Percentiles rank a stretch among this genome's conserved stretches.
phyloP scores from a whole-genome alignment of 2,329 filamentous ascomycete genomes.

The Fonsecaea erecta region DNA sequence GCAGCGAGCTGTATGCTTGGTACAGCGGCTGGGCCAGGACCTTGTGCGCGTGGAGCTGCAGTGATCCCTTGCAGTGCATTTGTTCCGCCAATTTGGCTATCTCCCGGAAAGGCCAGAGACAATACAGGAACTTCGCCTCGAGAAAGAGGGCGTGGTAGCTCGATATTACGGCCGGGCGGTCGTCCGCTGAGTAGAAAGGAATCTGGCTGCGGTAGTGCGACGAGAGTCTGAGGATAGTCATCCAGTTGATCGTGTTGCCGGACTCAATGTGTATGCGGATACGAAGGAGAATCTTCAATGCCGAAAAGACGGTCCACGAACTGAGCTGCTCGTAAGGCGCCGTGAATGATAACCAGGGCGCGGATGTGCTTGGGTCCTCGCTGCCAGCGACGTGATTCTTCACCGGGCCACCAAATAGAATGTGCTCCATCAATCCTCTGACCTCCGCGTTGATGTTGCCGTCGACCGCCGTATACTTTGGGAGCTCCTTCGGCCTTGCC shows the following conservation, averaged over 20 bases:
- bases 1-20: conserved; percentile 13
- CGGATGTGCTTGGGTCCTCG: background rate
- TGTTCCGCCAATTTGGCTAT: background rate
- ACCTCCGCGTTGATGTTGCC: conserved; percentile 7
- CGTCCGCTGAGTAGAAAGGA: background rate
- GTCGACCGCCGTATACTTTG: background rate
- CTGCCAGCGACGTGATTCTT: background rate
- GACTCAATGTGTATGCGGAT: background rate
- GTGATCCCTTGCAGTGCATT: background rate
- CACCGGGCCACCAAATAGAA: background rate
- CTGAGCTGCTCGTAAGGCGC: background rate
- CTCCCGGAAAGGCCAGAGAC: background rate
- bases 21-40: conserved; percentile 1
- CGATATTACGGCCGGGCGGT: background rate
- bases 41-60: background rate
- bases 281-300: background rate
- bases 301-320: background rate
- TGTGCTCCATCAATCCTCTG: conserved; percentile 11
- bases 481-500: background rate
- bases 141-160: background rate
- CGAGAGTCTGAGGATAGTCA: background rate
- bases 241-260: background rate
- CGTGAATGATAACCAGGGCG: background rate
- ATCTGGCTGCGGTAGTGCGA: background rate
- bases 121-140: background rate